Conservation (phyloP, 176 grass and related monocot genomes). For the Miscanthus lutarioriparius region DNA sequence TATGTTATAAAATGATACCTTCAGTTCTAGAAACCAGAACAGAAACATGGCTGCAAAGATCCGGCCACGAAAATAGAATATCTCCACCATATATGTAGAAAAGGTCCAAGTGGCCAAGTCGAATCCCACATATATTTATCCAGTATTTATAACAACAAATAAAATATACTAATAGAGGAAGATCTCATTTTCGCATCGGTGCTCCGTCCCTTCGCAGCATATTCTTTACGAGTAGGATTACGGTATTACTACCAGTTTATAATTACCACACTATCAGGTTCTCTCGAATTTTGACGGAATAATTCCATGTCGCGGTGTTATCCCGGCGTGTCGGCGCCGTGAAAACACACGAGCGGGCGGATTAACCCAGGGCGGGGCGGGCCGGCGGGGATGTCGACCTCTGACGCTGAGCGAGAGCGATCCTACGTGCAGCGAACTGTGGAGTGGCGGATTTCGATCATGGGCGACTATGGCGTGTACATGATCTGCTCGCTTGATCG, state of each 20-base stretch:
- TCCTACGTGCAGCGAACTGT: not conserved
- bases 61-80: not conserved
- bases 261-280: not conserved
- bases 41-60: not conserved
- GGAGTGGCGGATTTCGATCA: not conserved
- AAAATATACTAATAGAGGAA: not conserved
- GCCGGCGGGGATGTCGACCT: not conserved
- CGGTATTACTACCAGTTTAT: not conserved
- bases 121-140: not conserved
- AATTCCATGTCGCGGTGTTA: not conserved
- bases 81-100: not conserved
- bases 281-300: not conserved
- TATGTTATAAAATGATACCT: no score
- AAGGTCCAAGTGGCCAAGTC: not conserved
- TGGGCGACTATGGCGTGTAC: not conserved
- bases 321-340: not conserved
- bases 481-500: slow-evolving; percentile 7
- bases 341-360: slow-evolving; percentile 22
- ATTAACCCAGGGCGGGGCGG: not conserved
- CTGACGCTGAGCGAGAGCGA: not conserved
- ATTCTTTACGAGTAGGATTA: not conserved
- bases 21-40: no score
- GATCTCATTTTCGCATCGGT: not conserved
- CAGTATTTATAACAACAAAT: not conserved
- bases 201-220: not conserved